Percentiles rank a stretch among this genome's conserved stretches.
These are phyloP conservation scores for Thielaviopsis euricoi DNA, from an alignment of 2,329 filamentous ascomycete genomes.

Conservation along the genomic window DNA sequence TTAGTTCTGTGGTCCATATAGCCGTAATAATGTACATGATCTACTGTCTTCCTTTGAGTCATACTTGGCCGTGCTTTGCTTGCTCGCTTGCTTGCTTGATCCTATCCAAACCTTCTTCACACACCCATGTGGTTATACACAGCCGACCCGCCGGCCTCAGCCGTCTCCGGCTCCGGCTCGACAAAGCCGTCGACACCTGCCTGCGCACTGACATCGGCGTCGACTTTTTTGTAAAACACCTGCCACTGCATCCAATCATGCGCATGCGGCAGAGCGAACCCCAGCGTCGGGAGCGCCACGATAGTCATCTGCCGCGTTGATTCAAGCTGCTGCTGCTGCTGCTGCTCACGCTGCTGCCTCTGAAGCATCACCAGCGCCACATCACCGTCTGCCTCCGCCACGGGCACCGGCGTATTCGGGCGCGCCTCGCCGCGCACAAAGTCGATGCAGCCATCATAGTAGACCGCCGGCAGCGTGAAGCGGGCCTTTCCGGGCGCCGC, in stretches of 20 bases:
- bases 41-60: too few relatives aligned
- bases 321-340: too few relatives aligned
- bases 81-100: too few relatives aligned
- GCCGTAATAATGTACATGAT: too few relatives aligned
- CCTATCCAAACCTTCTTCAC: background rate
- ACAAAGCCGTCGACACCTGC: too few relatives aligned
- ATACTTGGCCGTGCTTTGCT: too few relatives aligned
- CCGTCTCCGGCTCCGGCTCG: background rate
- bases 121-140: background rate
- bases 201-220: constrained; percentile 21
- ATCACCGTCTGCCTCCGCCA: too few relatives aligned
- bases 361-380: too few relatives aligned
- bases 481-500: constrained; percentile 38
- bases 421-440: background rate
- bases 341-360: too few relatives aligned
- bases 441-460: constrained; percentile 18
- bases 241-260: constrained; percentile 33
- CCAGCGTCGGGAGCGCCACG: constrained; percentile 37
- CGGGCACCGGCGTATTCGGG: background rate
- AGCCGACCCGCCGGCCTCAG: background rate
- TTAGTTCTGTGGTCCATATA: too few relatives aligned
- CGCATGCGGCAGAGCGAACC: constrained; percentile 28
- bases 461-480: constrained; percentile 38
- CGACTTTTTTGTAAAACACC: constrained; percentile 33
- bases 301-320: constrained; percentile 23